These are phyloP conservation scores for Paspalum notatum DNA, from an alignment of 176 grass and related monocot species.

Conservation along the genomic window DNA sequence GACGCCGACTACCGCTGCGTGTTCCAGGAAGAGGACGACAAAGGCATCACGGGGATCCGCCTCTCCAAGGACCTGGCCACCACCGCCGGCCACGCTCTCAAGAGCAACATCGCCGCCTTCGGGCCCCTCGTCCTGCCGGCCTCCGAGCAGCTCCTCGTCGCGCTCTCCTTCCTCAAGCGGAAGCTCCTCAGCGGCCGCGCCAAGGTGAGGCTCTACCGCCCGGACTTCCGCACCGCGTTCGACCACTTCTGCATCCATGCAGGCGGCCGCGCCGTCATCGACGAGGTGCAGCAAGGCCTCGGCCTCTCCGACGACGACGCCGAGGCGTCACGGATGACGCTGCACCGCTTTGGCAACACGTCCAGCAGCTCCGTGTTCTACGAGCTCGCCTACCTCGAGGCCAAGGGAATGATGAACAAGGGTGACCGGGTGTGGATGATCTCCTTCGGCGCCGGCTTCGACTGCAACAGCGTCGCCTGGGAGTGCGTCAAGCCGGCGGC, in stretches of 20 bases:
- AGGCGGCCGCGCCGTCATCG: constrained; percentile 37
- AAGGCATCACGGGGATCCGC: constrained; percentile 50
- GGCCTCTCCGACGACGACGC: constrained; percentile 46
- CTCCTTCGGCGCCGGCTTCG: constrained; percentile 44
- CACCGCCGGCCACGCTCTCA: constrained; percentile 47
- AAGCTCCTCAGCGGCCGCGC: constrained; percentile 36
- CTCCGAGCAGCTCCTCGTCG: constrained; percentile 48
- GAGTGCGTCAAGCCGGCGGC: constrained; percentile 33
- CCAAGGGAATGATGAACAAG: constrained; percentile 30
- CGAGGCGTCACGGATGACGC: constrained; percentile 53
- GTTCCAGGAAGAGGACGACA: constrained; percentile 57
- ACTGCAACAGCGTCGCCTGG: constrained; percentile 45
- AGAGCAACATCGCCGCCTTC: constrained; percentile 46
- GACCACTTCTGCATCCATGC: no score
- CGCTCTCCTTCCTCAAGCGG: constrained; percentile 23
- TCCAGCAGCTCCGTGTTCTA: constrained; percentile 51
- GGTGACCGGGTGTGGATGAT: constrained; percentile 49
- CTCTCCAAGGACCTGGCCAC: constrained; percentile 52
- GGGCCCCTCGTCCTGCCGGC: constrained; percentile 45
- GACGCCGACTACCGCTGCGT: constrained; percentile 51
- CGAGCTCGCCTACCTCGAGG: constrained; percentile 44
- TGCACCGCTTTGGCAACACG: constrained; percentile 49
- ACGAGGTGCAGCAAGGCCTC: constrained; percentile 44
- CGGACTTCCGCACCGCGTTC: constrained; percentile 65
- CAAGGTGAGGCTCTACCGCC: constrained; percentile 41